phyloP scores from a whole-genome alignment of 2,329 filamentous ascomycete species.

The Aureobasidium sp. region DNA sequence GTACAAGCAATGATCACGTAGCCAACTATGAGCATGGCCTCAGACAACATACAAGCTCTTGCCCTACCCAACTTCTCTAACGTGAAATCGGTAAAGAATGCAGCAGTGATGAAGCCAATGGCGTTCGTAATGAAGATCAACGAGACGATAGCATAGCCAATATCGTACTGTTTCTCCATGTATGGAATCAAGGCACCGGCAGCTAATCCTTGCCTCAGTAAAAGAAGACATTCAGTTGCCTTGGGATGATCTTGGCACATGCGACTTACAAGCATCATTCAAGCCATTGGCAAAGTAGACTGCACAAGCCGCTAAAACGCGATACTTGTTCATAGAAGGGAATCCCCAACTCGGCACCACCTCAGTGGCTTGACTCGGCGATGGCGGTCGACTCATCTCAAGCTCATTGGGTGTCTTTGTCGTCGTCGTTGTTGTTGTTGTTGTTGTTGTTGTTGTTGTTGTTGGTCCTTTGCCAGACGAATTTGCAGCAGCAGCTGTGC shows the following conservation, averaged over 20 bases:
- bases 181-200: conserved; percentile 74
- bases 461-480: conserved; percentile 14
- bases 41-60: conserved; percentile 52
- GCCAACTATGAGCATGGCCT: conserved; percentile 49
- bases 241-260: neutral
- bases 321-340: conserved; percentile 58
- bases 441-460: conserved; percentile 18
- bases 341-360: conserved; percentile 51
- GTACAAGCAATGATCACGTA: conserved; percentile 58
- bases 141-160: conserved; percentile 71
- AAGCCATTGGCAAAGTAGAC: conserved; percentile 63
- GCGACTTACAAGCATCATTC: conserved; percentile 44
- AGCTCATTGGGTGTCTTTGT: conserved; percentile 35
- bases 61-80: conserved; percentile 57
- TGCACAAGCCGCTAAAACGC: conserved; percentile 56
- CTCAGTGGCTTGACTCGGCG: conserved; percentile 35
- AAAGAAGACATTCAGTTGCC: neutral
- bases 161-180: conserved; percentile 65
- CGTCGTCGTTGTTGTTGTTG: conserved; percentile 20
- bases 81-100: conserved; percentile 58
- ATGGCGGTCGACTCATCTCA: conserved; percentile 48
- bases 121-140: conserved; percentile 75
- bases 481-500: conserved; percentile 9
- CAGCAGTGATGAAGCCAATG: conserved; percentile 65
- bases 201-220: conserved; percentile 25